phyloP scores from a whole-genome alignment of 352 stramenopile species.

The Peronospora belbahrii region DNA sequence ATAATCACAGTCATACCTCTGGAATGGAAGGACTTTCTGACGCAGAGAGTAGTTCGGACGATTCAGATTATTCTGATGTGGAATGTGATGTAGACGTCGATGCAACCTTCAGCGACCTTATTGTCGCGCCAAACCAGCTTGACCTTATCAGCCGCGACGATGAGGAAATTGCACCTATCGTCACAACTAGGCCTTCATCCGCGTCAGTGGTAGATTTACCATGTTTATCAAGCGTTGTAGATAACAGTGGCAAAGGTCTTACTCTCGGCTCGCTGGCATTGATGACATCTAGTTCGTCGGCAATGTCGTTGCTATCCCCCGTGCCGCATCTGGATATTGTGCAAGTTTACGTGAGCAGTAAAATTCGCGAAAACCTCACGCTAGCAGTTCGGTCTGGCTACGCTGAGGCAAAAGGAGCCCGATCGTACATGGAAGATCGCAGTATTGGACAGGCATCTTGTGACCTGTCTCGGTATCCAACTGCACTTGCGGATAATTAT shows the following conservation, averaged over 20 bases:
- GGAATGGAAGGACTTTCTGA: constrained; percentile 21
- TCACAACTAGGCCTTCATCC: constrained; percentile 13
- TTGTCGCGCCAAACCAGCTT: constrained; percentile 47
- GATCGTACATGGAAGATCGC: constrained; percentile 86
- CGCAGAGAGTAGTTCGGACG: constrained; percentile 41
- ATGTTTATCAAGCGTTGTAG: constrained; percentile 28
- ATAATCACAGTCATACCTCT: constrained; percentile 26
- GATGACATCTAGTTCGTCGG: constrained; percentile 19
- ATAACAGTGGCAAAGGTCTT: constrained; percentile 15
- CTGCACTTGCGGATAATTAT: constrained; percentile 26
- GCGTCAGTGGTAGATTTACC: constrained; percentile 23
- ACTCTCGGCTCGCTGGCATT: constrained; percentile 17
- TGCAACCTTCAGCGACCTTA: constrained; percentile 79
- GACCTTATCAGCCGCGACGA: constrained; percentile 55
- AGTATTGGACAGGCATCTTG: constrained; percentile 45
- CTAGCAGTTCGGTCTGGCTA: constrained; percentile 73
- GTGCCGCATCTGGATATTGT: constrained; percentile 36
- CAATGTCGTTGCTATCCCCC: constrained; percentile 12
- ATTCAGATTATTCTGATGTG: constrained; percentile 77
- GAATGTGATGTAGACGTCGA: constrained; percentile 83
- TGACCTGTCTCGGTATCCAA: constrained; percentile 36
- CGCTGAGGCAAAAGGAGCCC: constrained; percentile 74
- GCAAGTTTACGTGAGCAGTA: constrained; percentile 85
- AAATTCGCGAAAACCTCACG: constrained; percentile 73
- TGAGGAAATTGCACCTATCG: constrained; percentile 53